phyloP scores from a whole-genome alignment of 305 asterid genomes.

The Fraxinus angustifolia region DNA sequence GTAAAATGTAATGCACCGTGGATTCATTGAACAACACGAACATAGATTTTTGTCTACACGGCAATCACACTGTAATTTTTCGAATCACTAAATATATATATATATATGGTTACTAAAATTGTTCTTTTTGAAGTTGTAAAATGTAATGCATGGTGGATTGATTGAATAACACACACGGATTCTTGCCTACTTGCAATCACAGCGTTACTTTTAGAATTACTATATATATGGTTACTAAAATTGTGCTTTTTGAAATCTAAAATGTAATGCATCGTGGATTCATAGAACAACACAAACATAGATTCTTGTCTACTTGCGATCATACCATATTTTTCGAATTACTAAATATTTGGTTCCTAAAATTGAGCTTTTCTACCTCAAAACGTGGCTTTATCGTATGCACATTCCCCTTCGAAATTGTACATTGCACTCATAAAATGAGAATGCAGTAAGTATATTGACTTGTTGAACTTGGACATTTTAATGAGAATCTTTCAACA shows the following conservation, averaged over 20 bases:
- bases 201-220: not conserved
- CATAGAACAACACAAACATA: not conserved
- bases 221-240: not conserved
- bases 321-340: not conserved
- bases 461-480: not conserved
- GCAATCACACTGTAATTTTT: not conserved
- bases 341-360: not conserved
- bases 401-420: conserved; percentile 13
- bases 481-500: conserved; percentile 13
- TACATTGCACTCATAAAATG: not conserved
- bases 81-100: not conserved
- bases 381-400: conserved; percentile 28
- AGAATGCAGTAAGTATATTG: not conserved
- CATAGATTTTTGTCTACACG: not conserved
- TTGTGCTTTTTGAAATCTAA: not conserved
- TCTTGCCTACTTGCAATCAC: not conserved
- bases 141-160: not conserved
- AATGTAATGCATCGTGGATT: not conserved
- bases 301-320: not conserved
- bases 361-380: conserved; percentile 15
- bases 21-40: not conserved
- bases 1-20: not conserved
- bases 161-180: not conserved
- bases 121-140: not conserved
- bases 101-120: conserved; percentile 3